phyloP scores from a whole-genome alignment of 176 grass and related monocot species.

The Thalia dealbata region DNA sequence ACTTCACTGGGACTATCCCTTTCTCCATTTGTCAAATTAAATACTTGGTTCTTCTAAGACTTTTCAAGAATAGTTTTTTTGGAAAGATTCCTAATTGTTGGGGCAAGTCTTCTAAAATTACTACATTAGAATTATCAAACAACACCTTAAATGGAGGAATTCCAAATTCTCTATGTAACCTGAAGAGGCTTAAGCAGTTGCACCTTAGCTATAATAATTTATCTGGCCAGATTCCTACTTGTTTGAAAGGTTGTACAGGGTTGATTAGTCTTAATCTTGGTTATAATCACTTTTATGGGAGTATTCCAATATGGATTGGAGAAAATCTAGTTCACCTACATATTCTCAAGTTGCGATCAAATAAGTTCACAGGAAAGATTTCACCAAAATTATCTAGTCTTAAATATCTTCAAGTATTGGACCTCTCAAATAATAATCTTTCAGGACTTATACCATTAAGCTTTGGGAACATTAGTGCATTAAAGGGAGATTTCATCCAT shows the following conservation, averaged over 20 bases:
- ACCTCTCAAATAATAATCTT: neutral
- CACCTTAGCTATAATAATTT: neutral
- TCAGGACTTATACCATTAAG: neutral
- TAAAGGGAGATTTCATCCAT: no score
- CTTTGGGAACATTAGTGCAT: no score
- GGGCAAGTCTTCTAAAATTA: neutral
- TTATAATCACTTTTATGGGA: no score
- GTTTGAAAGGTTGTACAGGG: neutral
- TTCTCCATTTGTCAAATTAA: neutral
- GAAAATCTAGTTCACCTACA: neutral
- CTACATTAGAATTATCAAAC: neutral
- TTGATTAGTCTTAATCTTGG: no score
- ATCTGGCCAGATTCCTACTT: neutral
- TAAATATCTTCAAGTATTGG: neutral
- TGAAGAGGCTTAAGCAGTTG: neutral
- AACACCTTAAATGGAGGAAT: neutral
- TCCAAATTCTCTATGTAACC: neutral
- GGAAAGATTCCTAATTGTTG: neutral
- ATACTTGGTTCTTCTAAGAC: neutral
- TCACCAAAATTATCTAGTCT: neutral
- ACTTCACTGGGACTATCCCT: neutral
- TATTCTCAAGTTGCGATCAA: neutral
- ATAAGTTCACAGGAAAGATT: neutral
- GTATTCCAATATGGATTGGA: neutral
- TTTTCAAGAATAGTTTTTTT: neutral